Conservation (phyloP, 495 filamentous ascomycete species). For the Delitschia confertaspora region DNA sequence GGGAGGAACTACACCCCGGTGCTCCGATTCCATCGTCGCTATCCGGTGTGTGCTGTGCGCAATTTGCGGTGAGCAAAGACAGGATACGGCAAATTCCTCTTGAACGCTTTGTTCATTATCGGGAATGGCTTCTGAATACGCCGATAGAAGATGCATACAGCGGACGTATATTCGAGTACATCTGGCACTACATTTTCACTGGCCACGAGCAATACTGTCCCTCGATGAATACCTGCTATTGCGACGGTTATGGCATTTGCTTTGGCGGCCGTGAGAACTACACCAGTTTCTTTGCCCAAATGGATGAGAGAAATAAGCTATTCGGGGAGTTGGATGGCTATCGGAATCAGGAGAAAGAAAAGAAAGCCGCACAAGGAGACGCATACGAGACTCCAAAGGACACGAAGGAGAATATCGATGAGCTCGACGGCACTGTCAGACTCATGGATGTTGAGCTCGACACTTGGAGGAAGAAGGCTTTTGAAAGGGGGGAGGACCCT, state of each 20-base stretch:
- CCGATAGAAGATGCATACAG: conserved; percentile 52
- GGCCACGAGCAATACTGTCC: conserved; percentile 48
- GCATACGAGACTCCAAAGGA: conserved; percentile 4
- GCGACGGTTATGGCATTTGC: conserved; percentile 62
- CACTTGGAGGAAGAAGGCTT: conserved; percentile 14
- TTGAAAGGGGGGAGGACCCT: conserved; percentile 16
- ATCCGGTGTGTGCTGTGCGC: conserved; percentile 44
- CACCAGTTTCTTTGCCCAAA: conserved; percentile 33
- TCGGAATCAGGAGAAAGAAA: conserved; percentile 11
- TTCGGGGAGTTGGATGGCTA: conserved; percentile 17
- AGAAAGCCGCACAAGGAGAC: conserved; percentile 11
- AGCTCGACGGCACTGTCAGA: conserved; percentile 19
- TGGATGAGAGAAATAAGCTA: conserved; percentile 17
- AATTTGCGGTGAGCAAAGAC: conserved; percentile 42
- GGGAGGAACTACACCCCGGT: conserved; percentile 28
- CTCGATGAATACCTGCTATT: conserved; percentile 56
- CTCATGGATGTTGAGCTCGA: conserved; percentile 16
- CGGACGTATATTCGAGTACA: conserved; percentile 61
- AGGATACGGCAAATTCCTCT: conserved; percentile 44
- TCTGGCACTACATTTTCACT: conserved; percentile 58
- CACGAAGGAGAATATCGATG: conserved; percentile 12
- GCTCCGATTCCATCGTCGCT: conserved; percentile 23
- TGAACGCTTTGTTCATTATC: conserved; percentile 52
- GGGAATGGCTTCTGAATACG: conserved; percentile 56
- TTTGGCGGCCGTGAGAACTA: conserved; percentile 51